Evolutionary conservation across 768 basidiomycete genomes (phyloP).

Genomic region (Hydnum rufescens): DNA sequence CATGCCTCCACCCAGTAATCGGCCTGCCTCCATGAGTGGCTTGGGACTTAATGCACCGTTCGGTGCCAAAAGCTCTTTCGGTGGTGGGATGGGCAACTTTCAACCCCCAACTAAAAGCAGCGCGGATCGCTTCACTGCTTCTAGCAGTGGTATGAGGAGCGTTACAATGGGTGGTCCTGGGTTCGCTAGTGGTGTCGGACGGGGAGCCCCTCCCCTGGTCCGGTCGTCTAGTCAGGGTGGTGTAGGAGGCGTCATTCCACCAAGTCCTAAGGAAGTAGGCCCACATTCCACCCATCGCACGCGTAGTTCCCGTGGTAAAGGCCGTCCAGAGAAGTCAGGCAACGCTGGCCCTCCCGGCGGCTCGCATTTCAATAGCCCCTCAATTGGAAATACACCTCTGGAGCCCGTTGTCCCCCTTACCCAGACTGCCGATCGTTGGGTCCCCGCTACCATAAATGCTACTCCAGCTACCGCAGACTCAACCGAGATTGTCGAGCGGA

Average conservation of each 20-base stretch:
- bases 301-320: no score
- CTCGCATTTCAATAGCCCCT: conserved; percentile 11
- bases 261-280: conserved; percentile 17
- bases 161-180: conserved; percentile 13
- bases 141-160: conserved; percentile 16
- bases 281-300: no score
- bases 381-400: conserved; percentile 7
- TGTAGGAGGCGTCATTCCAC: conserved; percentile 19
- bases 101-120: conserved; percentile 6
- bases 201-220: conserved; percentile 22
- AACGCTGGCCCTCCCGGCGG: conserved; percentile 24
- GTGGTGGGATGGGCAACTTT: conserved; percentile 22
- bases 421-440: conserved; percentile 69
- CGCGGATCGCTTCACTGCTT: conserved; percentile 11
- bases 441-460: conserved; percentile 18
- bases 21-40: conserved; percentile 39
- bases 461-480: neutral
- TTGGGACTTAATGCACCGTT: conserved; percentile 13
- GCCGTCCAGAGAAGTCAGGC: conserved; percentile 29
- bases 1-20: conserved; percentile 14
- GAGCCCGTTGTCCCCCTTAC: conserved; percentile 68
- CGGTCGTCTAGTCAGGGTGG: conserved; percentile 37
- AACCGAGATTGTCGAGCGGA: conserved; percentile 69
- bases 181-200: neutral
- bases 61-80: conserved; percentile 19